Evolutionary conservation across 305 asterid species (phyloP).

Genomic region (Striga hermonthica): DNA sequence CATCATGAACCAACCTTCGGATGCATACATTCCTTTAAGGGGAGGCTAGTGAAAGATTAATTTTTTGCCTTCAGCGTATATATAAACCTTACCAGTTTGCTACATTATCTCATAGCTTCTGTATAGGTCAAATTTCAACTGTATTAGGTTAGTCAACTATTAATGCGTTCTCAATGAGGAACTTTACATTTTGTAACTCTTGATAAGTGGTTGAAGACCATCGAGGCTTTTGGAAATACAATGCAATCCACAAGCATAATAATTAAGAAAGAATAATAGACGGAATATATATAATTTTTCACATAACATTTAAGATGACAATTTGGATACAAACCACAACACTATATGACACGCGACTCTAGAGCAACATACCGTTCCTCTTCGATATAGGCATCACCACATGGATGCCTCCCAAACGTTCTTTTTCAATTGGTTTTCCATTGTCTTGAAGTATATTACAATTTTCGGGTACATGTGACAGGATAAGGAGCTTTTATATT

Average conservation of each 20-base stretch:
- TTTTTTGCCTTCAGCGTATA: conserved; percentile 64
- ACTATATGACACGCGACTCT: conserved; percentile 41
- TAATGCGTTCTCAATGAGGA: conserved; percentile 53
- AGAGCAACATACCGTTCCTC: conserved; percentile 57
- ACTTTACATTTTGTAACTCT: conserved; percentile 45
- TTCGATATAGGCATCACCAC: conserved; percentile 48
- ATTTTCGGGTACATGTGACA: no score
- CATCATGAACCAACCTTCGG: conserved; percentile 98
- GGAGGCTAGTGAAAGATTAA: conserved; percentile 76
- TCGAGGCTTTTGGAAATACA: conserved; percentile 49
- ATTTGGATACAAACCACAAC: conserved; percentile 44
- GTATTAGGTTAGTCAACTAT: conserved; percentile 4
- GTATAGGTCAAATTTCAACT: conserved; percentile 30
- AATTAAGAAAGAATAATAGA: neutral
- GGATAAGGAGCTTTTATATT: no score
- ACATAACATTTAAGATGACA: conserved; percentile 10
- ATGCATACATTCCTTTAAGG: conserved; percentile 83
- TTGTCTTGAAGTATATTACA: conserved; percentile 26
- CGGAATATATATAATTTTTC: neutral
- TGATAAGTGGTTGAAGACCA: conserved; percentile 63
- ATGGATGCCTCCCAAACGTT: conserved; percentile 26
- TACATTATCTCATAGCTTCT: conserved; percentile 97
- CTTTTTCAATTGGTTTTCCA: conserved; percentile 28
- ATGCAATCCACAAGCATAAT: conserved; percentile 10
- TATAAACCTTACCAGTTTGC: conserved; percentile 70